Evolutionary conservation across 495 filamentous ascomycete genomes (phyloP), one percentile per base, ranked within the genome.

Genomic region (Aspergillus taichungensis): DNA sequence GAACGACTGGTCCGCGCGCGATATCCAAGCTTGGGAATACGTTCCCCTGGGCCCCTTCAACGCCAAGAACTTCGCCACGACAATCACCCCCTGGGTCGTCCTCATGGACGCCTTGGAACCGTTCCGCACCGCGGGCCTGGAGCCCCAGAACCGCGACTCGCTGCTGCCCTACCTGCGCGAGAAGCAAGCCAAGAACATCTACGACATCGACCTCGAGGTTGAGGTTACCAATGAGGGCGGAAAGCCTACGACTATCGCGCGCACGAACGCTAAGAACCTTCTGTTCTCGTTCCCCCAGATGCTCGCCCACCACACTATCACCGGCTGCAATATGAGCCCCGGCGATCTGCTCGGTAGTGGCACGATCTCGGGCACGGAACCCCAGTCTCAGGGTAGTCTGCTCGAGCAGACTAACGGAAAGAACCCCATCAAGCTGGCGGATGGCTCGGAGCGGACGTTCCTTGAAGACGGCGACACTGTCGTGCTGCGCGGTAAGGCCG

Each of bases 271-370:
- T 8, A 73, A 67, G 46, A 78, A 95, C 60, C 76, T 96, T 27
- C 75, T 97, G 13, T 97, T 80, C 74, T 94, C 87, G 0, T 97
- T 94, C 67, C 78, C 86, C 10, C 91, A 97, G 66, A 94, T 97
- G 88, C 71, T 97, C 32, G 82, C 91, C 0, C 91, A 97, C 59
- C 91, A 97, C 59, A 83, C 85, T 6, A 74, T 91, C 37, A 85
- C 83, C 1, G 91, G 91, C 14, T 97, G 91, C 61, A 80, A 83
- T 11, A 60, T 97, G 70, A 76, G 79, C 34, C 72, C 83, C 0
- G 91, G 91, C 31, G 91, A 97, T 53, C 64, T 97, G 40, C 62
- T 97, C 1, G 91, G 88, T 13, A 90, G 85, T 4, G 91, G 91
- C 3, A 97, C 91, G 1, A 94, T 97, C 53, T 88, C 82, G 40